These are phyloP conservation scores for Alternaria longipes DNA, from an alignment of 2,329 filamentous ascomycete species.

Conservation along the genomic window DNA sequence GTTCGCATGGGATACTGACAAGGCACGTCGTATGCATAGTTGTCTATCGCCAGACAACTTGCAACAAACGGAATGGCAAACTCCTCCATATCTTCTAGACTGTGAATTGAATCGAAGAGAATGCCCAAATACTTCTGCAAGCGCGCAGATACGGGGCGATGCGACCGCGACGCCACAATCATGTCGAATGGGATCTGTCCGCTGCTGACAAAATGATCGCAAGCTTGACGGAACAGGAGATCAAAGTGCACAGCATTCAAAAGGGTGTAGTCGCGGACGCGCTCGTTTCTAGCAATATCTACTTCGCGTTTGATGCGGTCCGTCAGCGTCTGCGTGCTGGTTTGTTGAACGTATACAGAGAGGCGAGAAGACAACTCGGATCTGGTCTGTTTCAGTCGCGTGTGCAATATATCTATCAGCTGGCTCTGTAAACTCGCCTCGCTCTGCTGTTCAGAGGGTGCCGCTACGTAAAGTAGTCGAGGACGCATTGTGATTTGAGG, in stretches of 20 bases:
- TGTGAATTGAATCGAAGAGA: neutral
- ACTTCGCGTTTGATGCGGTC: constrained; percentile 3
- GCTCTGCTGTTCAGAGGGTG: neutral
- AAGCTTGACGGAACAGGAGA: constrained; percentile 4
- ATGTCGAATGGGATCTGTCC: neutral
- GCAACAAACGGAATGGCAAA: constrained; percentile 1
- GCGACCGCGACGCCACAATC: neutral
- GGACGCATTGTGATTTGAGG: neutral
- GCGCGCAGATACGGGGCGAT: neutral
- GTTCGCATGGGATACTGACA: neutral
- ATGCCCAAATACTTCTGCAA: constrained; percentile 1
- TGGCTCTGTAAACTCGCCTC: constrained; percentile 2
- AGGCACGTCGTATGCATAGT: constrained; percentile 6
- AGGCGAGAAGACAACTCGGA: neutral
- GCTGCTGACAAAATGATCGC: neutral
- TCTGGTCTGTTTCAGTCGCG: constrained; percentile 1
- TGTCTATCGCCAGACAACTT: neutral
- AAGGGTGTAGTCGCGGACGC: neutral
- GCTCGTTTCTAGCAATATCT: neutral
- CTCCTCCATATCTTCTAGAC: neutral
- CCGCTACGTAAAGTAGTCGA: neutral
- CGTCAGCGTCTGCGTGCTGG: constrained; percentile 1
- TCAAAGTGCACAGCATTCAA: constrained; percentile 3
- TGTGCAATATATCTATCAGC: neutral
- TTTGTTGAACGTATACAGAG: neutral